phyloP scores from a whole-genome alignment of 1,284 basidiomycete species.

The Xerocomus cyaneibrunnescens region DNA sequence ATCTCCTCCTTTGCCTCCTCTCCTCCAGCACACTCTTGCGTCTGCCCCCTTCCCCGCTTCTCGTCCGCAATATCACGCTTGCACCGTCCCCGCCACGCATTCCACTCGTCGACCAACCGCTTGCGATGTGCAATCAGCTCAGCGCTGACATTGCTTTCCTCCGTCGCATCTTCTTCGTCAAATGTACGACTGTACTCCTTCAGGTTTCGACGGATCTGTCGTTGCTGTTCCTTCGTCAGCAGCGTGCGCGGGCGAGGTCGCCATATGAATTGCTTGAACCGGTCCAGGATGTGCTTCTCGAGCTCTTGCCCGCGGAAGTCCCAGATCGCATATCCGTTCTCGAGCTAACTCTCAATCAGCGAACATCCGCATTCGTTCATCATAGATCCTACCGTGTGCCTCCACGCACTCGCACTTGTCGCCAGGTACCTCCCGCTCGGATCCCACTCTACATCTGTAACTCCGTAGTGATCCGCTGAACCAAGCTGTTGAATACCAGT shows the following conservation, averaged over 20 bases:
- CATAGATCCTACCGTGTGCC: slow-evolving; percentile 67
- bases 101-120: slow-evolving; percentile 97
- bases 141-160: slow-evolving; percentile 92
- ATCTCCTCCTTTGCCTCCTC: slow-evolving; percentile 80
- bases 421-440: slow-evolving; percentile 94
- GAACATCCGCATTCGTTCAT: background rate
- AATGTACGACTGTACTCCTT: slow-evolving; percentile 91
- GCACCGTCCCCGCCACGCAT: slow-evolving; percentile 82
- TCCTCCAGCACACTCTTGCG: slow-evolving; percentile 38
- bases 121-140: slow-evolving; percentile 92
- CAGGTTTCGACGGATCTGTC: slow-evolving; percentile 85
- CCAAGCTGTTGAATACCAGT: slow-evolving; percentile 85
- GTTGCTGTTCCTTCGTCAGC: slow-evolving; percentile 87
- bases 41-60: slow-evolving; percentile 39
- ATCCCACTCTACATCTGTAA: slow-evolving; percentile 99
- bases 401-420: slow-evolving; percentile 94
- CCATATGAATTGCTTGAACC: slow-evolving; percentile 99
- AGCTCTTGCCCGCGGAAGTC: slow-evolving; percentile 96
- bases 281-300: slow-evolving; percentile 85
- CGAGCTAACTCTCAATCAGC: slow-evolving; percentile 58
- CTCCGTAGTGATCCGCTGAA: slow-evolving; percentile 94
- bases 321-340: slow-evolving; percentile 97
- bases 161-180: slow-evolving; percentile 96
- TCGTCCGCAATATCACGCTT: slow-evolving; percentile 61
- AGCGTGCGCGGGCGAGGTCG: slow-evolving; percentile 90